phyloP scores from a whole-genome alignment of 202 grass and related monocot species.

The Elaeis oleifera region DNA sequence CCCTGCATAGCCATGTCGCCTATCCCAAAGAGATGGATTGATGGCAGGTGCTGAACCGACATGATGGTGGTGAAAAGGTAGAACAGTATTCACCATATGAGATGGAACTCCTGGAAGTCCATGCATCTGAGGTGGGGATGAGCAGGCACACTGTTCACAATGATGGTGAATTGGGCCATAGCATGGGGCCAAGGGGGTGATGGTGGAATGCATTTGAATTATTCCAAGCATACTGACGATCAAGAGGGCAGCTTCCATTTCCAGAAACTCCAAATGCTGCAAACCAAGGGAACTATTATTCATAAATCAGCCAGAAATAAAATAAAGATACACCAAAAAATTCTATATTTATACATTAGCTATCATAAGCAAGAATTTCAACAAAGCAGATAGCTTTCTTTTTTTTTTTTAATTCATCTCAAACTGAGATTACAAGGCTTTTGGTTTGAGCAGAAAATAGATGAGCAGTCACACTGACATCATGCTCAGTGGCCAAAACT shows the following conservation, averaged over 20 bases:
- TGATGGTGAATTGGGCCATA: constrained; percentile 32
- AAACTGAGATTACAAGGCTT: no score
- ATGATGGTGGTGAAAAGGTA: constrained; percentile 48
- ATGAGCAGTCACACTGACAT: no score
- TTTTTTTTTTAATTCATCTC: no score
- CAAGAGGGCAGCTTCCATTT: constrained; percentile 44
- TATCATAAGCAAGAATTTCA: neutral
- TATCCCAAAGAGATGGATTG: constrained; percentile 13
- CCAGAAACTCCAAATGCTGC: constrained; percentile 37
- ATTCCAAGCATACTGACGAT: constrained; percentile 40
- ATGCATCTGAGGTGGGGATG: constrained; percentile 45
- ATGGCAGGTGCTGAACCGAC: constrained; percentile 38
- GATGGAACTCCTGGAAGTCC: constrained; percentile 32
- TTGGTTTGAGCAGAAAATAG: no score
- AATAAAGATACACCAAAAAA: neutral
- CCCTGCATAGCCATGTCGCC: constrained; percentile 19
- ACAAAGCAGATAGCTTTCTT: no score
- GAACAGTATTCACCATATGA: constrained; percentile 28
- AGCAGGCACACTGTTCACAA: constrained; percentile 4
- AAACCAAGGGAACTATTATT: constrained; percentile 5
- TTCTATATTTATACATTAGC: neutral
- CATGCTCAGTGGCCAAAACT: no score
- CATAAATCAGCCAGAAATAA: constrained; percentile 1
- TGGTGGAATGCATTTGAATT: constrained; percentile 46
- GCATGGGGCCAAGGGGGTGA: constrained; percentile 25